Evolutionary conservation across 2,329 filamentous ascomycete species (phyloP), one percentile per base, ranked within the genome.

Genomic region (Nannizziopsis arthrosporioides): DNA sequence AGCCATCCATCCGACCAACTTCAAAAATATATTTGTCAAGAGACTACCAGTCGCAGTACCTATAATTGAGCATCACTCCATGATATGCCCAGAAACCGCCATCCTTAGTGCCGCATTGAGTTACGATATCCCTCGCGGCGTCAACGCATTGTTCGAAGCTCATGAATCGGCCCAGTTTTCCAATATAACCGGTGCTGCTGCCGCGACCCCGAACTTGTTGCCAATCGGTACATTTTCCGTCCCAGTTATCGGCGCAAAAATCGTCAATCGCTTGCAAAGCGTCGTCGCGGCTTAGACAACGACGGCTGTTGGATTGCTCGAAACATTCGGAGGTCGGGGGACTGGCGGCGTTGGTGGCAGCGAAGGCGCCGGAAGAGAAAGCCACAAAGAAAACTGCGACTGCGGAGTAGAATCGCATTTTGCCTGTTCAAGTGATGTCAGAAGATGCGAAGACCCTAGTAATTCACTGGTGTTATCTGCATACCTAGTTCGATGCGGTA

Each of bases 11-110:
- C 22, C 7, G 22, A 27, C 22, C 22, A 27, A 27, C 22, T 7
- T 27, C 22, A 27, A 27, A 27, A 27, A 4, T 27, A 27, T 3
- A 27, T 27, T 27, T 3, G 22, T 27, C 22, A 27, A 3, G 22
- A n/a, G 22, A 15, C 41, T 27, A 47, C 44, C 44, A 47, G 37
- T 47, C 44, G 15, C 44, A 47, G 15, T 47, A 47, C 36, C 35
- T 47, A 37, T 40, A 34, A 27, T 47, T 41, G 37, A 47, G 32
- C 14, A 27, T 41, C n/a, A 34, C 36, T 11, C 17, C n/a, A 11
- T 27, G 34, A 22, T n/a, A 41, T n/a, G 44, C 41, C 44, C 44
- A 41, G 6, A 36, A 47, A 22, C 44, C 44, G 34, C 44, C 44
- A 30, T 41, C 44, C 14, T 35, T 47, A 14, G 36, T 37, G 22